These are phyloP conservation scores for Inonotus obliquus DNA, from an alignment of 1,284 basidiomycete genomes.

Conservation along the genomic window DNA sequence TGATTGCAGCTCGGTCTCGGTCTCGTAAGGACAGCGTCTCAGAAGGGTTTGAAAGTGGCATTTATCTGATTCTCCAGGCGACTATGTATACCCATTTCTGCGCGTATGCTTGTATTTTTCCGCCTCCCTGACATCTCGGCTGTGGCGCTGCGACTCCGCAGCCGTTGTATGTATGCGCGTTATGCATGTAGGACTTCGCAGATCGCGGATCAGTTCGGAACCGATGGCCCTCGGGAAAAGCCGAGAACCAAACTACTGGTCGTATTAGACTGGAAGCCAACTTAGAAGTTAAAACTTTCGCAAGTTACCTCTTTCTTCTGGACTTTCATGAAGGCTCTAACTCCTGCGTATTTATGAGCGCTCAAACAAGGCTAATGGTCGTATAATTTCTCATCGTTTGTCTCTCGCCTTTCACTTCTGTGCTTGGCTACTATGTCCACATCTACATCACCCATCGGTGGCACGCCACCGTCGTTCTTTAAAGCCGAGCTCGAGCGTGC, in stretches of 20 bases:
- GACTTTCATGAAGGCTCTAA: not conserved
- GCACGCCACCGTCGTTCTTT: conserved; percentile 37
- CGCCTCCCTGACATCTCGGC: no score
- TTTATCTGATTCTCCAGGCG: no score
- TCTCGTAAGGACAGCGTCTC: no score
- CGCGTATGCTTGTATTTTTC: no score
- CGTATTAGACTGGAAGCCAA: not conserved
- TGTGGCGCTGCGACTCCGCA: no score
- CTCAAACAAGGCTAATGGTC: not conserved
- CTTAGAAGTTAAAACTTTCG: not conserved
- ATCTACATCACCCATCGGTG: not conserved
- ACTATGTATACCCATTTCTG: no score
- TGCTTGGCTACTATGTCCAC: not conserved
- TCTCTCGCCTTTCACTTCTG: not conserved
- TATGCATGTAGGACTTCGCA: no score
- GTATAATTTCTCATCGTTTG: not conserved
- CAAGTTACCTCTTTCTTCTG: not conserved
- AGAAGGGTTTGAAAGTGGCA: no score
- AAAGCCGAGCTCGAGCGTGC: conserved; percentile 48
- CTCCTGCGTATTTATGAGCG: not conserved
- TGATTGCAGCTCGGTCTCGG: no score
- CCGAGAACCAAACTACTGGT: not conserved
- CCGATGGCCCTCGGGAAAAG: not conserved
- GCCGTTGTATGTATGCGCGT: no score
- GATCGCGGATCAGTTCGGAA: not conserved